Evolutionary conservation across 192 early-diverging fungal species (phyloP).

Genomic region (Coemansia sp.): DNA sequence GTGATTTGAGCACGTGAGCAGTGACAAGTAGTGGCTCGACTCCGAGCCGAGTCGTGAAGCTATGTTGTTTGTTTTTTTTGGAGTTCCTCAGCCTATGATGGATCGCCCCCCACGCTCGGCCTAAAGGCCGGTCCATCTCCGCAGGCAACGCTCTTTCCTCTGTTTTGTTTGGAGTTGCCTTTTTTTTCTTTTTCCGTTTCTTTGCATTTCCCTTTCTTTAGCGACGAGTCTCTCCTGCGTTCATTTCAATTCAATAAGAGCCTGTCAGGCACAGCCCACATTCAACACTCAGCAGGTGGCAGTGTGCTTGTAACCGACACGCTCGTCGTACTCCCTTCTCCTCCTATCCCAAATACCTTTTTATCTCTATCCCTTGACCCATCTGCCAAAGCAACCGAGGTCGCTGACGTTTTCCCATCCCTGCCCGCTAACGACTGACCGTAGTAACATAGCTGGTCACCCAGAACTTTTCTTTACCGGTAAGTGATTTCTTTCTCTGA

Average conservation of each 20-base stretch:
- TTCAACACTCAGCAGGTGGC: not conserved
- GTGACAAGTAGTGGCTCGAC: not conserved
- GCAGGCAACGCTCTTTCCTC: not conserved
- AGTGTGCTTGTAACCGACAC: not conserved
- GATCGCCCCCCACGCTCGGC: constrained; percentile 1
- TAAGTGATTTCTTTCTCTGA: not conserved
- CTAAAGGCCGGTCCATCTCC: not conserved
- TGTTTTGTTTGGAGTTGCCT: not conserved
- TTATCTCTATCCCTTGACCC: not conserved
- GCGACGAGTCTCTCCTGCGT: not conserved
- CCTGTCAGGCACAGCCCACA: not conserved
- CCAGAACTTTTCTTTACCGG: not conserved
- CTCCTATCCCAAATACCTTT: not conserved
- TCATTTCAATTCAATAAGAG: constrained; percentile 2
- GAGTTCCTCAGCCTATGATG: not conserved
- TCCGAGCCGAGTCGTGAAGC: not conserved
- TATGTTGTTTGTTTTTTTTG: not conserved
- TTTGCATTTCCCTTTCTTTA: not conserved
- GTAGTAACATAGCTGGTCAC: not conserved
- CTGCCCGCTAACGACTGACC: not conserved
- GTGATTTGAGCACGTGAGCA: not conserved
- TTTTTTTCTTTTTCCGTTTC: not conserved
- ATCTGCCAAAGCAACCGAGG: not conserved
- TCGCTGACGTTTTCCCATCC: not conserved
- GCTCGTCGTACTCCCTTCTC: not conserved